Evolutionary conservation across 768 basidiomycete species (phyloP), one percentile per base, ranked within the genome.

Genomic region (Neoboletus magnificus): DNA sequence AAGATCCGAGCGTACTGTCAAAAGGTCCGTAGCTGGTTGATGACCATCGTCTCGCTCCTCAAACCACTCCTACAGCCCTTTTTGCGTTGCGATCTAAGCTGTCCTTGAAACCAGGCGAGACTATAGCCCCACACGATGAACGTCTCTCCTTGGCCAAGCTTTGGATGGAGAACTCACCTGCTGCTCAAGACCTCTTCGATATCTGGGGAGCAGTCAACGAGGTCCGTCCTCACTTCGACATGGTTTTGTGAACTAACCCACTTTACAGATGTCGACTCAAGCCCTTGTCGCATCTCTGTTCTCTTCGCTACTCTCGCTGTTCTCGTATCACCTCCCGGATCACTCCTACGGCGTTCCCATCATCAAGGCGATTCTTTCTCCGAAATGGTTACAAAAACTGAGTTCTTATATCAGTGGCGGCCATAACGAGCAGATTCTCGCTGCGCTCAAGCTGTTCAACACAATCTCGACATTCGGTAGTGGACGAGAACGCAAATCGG

Each of bases 301-400:
- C 8, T 78, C 88, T 0, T 76, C 81, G 0, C 58, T 90, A n/a
- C 64, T 93, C 52, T 76, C 73, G 5, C 71, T 93, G 1, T 72
- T 89, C 15, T 84, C 87, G 4, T 73, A 77, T 4, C 89, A 92
- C 48, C 87, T 88, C 57, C 79, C 83, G 4, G 81, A 84, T 63
- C 89, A 92, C 59, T 57, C 77, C 0, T 66, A 81, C 23, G 89
- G 89, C 0, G 72, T 79, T 36, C 78, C 87, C 0, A 80, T 93
- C 33, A 71, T 89, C 48, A 86, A 83, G 61, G 74, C 68, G 2
- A 62, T 91, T 11, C 73, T 93, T 35, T 78, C 80, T 1, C 76
- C 81, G 0, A 71, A 77, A 29, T 85, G 80, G 70, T 74, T 78
- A 51, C 78, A 82, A 33, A 77, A 77, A 18, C 64, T 93, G 39